phyloP scores from a whole-genome alignment of 257 asterid genomes.

The Nicotiana undulata region DNA sequence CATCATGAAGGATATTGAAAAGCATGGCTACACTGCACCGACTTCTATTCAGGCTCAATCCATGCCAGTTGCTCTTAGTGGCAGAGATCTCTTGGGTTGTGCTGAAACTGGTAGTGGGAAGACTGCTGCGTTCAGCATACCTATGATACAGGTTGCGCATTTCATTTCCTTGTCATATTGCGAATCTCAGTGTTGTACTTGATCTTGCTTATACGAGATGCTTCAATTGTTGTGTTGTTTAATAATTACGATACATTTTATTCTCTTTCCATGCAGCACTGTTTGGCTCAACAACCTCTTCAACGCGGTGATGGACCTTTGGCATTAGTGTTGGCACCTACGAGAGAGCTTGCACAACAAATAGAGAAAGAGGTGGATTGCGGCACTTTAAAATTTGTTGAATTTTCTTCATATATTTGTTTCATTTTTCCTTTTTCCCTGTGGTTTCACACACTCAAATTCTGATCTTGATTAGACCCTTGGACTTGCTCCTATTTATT shows the following conservation, averaged over 20 bases:
- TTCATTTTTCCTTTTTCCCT: not conserved
- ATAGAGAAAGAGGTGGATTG: conserved; percentile 74
- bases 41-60: conserved; percentile 90
- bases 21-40: conserved; percentile 74
- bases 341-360: conserved; percentile 94
- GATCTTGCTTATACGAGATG: not conserved
- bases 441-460: not conserved
- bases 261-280: conserved; percentile 40
- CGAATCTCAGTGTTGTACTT: not conserved
- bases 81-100: conserved; percentile 88
- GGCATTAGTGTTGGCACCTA: conserved; percentile 85
- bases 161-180: not conserved
- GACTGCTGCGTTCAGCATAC: conserved; percentile 81
- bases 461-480: not conserved
- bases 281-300: conserved; percentile 67
- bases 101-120: conserved; percentile 94
- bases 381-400: not conserved
- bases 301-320: conserved; percentile 91
- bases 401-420: not conserved
- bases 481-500: not conserved
- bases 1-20: conserved; percentile 69
- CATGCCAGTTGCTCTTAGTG: conserved; percentile 86
- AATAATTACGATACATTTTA: not conserved
- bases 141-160: conserved; percentile 73
- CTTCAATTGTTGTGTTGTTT: not conserved